These are phyloP conservation scores for Leccinum insolens DNA, from an alignment of 1,284 basidiomycete species.

Conservation along the genomic window DNA sequence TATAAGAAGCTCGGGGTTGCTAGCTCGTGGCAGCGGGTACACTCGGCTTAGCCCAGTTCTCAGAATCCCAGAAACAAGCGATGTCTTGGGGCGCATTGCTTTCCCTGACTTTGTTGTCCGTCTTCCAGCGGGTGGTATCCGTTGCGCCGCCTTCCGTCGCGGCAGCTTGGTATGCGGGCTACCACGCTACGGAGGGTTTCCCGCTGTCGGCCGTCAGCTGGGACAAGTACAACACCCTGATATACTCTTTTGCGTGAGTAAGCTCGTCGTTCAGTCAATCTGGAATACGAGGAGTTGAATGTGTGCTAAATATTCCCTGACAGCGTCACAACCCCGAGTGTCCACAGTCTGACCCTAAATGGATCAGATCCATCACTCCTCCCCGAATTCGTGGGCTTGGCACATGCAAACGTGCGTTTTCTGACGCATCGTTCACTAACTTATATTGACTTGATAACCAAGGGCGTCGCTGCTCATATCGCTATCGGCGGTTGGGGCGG, in stretches of 20 bases:
- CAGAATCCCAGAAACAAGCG: background rate
- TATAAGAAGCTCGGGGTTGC: background rate
- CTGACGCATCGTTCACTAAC: background rate
- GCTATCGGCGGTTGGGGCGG: background rate
- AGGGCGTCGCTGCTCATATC: slow-evolving; percentile 2
- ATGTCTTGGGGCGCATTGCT: background rate
- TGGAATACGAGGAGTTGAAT: background rate
- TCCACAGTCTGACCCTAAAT: slow-evolving; percentile 42
- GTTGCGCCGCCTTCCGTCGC: slow-evolving; percentile 2
- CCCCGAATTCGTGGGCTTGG: slow-evolving; percentile 51
- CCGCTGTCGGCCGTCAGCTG: slow-evolving; percentile 41
- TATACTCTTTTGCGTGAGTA: slow-evolving; percentile 40
- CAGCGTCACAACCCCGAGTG: slow-evolving; percentile 46
- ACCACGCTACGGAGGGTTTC: slow-evolving; percentile 44
- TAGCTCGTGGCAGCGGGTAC: background rate
- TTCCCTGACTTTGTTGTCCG: background rate
- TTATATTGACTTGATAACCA: background rate
- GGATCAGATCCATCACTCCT: slow-evolving; percentile 37
- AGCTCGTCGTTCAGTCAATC: background rate
- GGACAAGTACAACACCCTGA: slow-evolving; percentile 51
- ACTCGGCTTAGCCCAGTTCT: background rate
- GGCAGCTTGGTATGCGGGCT: slow-evolving; percentile 40
- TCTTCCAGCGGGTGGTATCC: background rate
- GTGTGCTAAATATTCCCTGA: background rate
- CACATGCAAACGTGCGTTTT: slow-evolving; percentile 37